Percentiles rank a stretch among this genome's conserved stretches.
Conservation (phyloP, 1,284 basidiomycete species). For the Kwoniella shivajii region DNA sequence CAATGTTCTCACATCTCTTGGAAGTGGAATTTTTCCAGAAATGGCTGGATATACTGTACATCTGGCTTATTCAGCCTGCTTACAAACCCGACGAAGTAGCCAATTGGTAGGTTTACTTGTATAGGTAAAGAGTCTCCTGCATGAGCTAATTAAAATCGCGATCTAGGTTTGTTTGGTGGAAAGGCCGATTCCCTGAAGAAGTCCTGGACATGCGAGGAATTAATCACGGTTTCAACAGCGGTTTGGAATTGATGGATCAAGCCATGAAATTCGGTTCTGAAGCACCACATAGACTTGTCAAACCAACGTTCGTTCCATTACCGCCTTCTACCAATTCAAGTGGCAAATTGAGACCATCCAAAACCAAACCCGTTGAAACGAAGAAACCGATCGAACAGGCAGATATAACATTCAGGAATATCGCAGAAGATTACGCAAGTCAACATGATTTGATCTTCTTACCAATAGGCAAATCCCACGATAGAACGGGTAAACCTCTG, state of each 20-base stretch:
- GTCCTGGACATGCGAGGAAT: slow-evolving; percentile 67
- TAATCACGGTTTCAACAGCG: slow-evolving; percentile 76
- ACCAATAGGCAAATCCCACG: slow-evolving; percentile 78
- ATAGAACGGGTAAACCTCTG: slow-evolving; percentile 78
- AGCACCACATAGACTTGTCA: slow-evolving; percentile 66
- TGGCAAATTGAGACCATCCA: slow-evolving; percentile 13
- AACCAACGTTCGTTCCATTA: slow-evolving; percentile 62
- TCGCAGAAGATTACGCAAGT: slow-evolving; percentile 85
- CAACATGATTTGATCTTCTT: slow-evolving; percentile 84
- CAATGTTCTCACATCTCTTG: slow-evolving; percentile 76
- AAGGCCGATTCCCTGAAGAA: slow-evolving; percentile 71
- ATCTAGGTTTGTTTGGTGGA: slow-evolving; percentile 74
- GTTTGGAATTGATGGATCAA: slow-evolving; percentile 87
- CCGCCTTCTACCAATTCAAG: slow-evolving; percentile 39
- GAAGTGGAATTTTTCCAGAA: slow-evolving; percentile 93
- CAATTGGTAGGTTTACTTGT: slow-evolving; percentile 68
- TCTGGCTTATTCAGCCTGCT: slow-evolving; percentile 83
- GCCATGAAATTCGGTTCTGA: slow-evolving; percentile 79
- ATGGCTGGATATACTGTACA: slow-evolving; percentile 87
- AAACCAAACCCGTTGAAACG: slow-evolving; percentile 19
- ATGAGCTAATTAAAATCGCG: background rate
- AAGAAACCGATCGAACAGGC: slow-evolving; percentile 35
- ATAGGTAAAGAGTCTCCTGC: background rate
- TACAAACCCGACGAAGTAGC: slow-evolving; percentile 88
- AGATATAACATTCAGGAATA: slow-evolving; percentile 81